Conservation (phyloP, 2,329 filamentous ascomycete species). For the Colletotrichum abscissum region DNA sequence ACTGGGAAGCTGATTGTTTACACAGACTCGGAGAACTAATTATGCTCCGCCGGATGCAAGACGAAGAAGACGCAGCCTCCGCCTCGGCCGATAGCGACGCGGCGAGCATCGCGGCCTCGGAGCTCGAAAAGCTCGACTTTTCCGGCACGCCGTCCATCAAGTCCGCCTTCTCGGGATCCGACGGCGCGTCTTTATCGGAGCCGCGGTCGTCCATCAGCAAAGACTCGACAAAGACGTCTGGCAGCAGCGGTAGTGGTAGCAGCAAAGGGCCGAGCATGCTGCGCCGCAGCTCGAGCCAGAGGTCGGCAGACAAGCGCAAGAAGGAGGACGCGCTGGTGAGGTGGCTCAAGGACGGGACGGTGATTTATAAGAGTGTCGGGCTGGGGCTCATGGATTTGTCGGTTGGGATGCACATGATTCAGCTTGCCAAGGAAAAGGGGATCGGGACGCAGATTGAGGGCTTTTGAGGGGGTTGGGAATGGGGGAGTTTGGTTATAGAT, state of each 20-base stretch:
- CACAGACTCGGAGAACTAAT: conserved; percentile 80
- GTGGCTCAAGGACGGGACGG: conserved; percentile 72
- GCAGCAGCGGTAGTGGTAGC: conserved; percentile 4
- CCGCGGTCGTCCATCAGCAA: conserved; percentile 35
- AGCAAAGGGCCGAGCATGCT: conserved; percentile 15
- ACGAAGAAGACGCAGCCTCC: conserved; percentile 51
- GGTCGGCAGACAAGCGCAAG: conserved; percentile 49
- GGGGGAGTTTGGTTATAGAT: background rate
- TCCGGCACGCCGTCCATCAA: conserved; percentile 30
- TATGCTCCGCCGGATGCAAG: conserved; percentile 63
- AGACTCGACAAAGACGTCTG: conserved; percentile 29
- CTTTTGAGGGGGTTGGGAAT: conserved; percentile 52
- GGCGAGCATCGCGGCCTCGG: conserved; percentile 45
- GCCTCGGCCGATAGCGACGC: conserved; percentile 42
- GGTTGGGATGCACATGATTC: conserved; percentile 68
- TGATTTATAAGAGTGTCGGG: conserved; percentile 77
- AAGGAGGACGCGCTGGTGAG: conserved; percentile 61
- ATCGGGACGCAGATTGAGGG: conserved; percentile 65
- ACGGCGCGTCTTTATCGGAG: conserved; percentile 9
- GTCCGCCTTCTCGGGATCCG: conserved; percentile 23
- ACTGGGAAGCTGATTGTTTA: background rate
- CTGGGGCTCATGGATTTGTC: conserved; percentile 75
- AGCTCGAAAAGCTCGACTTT: conserved; percentile 50
- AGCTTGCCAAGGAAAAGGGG: conserved; percentile 64
- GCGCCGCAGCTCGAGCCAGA: conserved; percentile 33